phyloP scores from a whole-genome alignment of 441 rosid genomes.

The Pelargonium myrrhifolium region DNA sequence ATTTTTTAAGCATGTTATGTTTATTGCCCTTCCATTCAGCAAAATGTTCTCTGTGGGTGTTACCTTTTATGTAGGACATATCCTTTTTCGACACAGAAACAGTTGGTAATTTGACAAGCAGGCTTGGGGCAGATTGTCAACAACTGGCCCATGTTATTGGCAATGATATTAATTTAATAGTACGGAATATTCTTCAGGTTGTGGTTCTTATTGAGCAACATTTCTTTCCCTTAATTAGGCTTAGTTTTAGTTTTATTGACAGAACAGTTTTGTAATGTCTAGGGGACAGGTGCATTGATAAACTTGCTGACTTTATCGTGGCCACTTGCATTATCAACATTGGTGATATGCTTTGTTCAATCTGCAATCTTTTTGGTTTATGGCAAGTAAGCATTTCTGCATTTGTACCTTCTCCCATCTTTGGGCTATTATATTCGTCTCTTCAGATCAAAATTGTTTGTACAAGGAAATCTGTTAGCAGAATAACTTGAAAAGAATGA shows the following conservation, averaged over 20 bases:
- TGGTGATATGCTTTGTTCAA: conserved; percentile 33
- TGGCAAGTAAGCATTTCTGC: conserved; percentile 30
- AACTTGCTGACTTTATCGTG: conserved; percentile 46
- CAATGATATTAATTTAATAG: conserved; percentile 38
- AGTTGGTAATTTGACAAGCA: conserved; percentile 50
- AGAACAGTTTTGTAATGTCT: conserved; percentile 10
- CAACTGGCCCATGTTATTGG: conserved; percentile 40
- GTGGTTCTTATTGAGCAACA: neutral
- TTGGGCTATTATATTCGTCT: neutral
- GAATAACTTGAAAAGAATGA: neutral
- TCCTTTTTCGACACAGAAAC: conserved; percentile 40
- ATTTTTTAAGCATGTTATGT: neutral
- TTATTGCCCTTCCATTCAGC: neutral
- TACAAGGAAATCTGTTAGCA: neutral
- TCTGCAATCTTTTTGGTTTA: conserved; percentile 32
- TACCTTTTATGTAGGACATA: conserved; percentile 33
- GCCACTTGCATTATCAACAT: conserved; percentile 44
- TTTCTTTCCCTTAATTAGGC: neutral
- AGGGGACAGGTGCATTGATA: conserved; percentile 52
- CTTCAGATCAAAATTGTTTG: neutral
- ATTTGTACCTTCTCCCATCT: conserved; percentile 11
- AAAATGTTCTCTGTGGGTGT: conserved; percentile 10
- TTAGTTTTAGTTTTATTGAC: conserved; percentile 2
- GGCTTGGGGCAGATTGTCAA: conserved; percentile 54
- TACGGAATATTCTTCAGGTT: conserved; percentile 50